A percentile compares a stretch with the other conserved stretches of the same genome.
These are phyloP conservation scores for Royoungia palumana DNA, from an alignment of 768 basidiomycete species.

Conservation along the genomic window DNA sequence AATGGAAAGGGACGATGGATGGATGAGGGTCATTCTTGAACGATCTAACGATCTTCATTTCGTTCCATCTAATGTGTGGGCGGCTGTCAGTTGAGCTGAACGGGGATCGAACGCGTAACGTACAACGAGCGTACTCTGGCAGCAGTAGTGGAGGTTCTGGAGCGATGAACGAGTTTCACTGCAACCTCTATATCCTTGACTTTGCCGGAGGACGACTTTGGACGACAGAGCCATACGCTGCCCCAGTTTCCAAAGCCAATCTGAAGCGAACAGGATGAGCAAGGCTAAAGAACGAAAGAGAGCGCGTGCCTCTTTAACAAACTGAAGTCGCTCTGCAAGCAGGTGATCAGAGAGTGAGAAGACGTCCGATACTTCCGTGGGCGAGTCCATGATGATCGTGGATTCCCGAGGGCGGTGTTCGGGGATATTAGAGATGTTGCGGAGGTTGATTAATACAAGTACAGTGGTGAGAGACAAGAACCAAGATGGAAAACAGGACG, in stretches of 20 bases:
- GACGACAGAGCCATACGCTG: slow-evolving; percentile 77
- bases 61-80: slow-evolving; percentile 72
- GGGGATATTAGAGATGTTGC: no score
- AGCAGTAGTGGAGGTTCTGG: slow-evolving; percentile 77
- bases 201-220: slow-evolving; percentile 47
- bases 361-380: slow-evolving; percentile 45
- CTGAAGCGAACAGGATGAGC: slow-evolving; percentile 35
- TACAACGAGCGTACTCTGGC: slow-evolving; percentile 88
- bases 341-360: slow-evolving; percentile 74
- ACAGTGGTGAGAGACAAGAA: slow-evolving; percentile 10
- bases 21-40: slow-evolving; percentile 87
- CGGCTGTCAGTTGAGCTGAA: slow-evolving; percentile 1
- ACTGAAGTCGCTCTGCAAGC: slow-evolving; percentile 66
- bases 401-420: no score
- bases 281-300: not conserved
- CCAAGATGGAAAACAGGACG: not conserved
- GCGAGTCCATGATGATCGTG: slow-evolving; percentile 21
- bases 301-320: slow-evolving; percentile 65
- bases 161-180: slow-evolving; percentile 89
- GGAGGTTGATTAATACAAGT: slow-evolving; percentile 17
- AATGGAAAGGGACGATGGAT: slow-evolving; percentile 88
- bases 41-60: slow-evolving; percentile 91
- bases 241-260: slow-evolving; percentile 95
- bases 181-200: slow-evolving; percentile 62
- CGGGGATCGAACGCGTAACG: slow-evolving; percentile 24